Conservation (phyloP, 225 moss, liverwort and hornwort species). For the Neckera pumila region DNA sequence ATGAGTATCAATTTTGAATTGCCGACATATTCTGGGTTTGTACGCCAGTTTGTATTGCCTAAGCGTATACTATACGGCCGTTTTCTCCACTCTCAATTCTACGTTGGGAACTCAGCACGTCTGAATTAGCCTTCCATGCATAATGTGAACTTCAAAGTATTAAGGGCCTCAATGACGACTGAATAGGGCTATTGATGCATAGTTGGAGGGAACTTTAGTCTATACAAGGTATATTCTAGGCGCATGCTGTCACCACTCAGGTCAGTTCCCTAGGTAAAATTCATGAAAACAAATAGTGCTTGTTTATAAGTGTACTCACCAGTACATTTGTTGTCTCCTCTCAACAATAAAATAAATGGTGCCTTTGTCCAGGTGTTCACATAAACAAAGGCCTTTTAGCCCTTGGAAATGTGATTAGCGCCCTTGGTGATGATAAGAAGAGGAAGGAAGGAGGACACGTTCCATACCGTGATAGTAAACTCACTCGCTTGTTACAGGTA, state of each 20-base stretch:
- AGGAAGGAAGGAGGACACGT: slow-evolving; percentile 95
- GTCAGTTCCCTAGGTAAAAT: not conserved
- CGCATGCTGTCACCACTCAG: not conserved
- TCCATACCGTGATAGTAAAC: slow-evolving; percentile 98
- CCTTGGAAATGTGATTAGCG: slow-evolving; percentile 96
- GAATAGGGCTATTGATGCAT: not conserved
- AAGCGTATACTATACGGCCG: not conserved
- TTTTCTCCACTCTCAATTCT: not conserved
- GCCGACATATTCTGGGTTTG: not conserved
- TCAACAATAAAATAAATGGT: not conserved
- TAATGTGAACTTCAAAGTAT: not conserved
- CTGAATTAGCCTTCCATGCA: not conserved
- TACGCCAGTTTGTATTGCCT: not conserved
- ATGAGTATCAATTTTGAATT: not conserved
- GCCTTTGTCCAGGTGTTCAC: slow-evolving; percentile 59
- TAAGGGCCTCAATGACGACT: not conserved
- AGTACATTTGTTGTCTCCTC: not conserved
- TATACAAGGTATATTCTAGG: not conserved
- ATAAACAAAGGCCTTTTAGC: slow-evolving; percentile 89
- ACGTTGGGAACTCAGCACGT: not conserved
- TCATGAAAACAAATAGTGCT: not conserved
- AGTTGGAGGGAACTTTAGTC: not conserved
- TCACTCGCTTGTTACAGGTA: slow-evolving; percentile 93
- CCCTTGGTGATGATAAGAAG: slow-evolving; percentile 96
- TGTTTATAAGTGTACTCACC: not conserved